Conservation (phyloP, 192 early-diverging fungal genomes). For the Coemansia sp. region DNA sequence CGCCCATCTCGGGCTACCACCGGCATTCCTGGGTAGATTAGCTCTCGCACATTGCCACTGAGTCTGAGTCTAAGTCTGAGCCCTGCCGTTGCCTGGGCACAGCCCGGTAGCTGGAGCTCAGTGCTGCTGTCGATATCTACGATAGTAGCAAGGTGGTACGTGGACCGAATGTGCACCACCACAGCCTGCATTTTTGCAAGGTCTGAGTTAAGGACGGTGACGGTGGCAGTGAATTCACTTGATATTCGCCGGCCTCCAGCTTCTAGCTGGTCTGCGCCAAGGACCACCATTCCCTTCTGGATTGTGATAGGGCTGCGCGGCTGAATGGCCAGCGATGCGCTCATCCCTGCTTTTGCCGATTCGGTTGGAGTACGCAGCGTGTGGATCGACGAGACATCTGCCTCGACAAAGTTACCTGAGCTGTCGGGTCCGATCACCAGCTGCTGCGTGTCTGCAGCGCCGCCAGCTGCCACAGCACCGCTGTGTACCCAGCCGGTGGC, state of each 20-base stretch:
- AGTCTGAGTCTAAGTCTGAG: slow-evolving; percentile 31
- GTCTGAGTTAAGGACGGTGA: slow-evolving; percentile 24
- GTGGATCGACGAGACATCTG: slow-evolving; percentile 76
- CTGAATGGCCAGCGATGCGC: slow-evolving; percentile 72
- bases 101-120: not conserved
- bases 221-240: slow-evolving; percentile 28
- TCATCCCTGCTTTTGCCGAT: slow-evolving; percentile 68
- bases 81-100: not conserved
- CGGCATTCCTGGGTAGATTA: slow-evolving; percentile 34
- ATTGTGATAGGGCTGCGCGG: slow-evolving; percentile 27
- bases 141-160: slow-evolving; percentile 38
- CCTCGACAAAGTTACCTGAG: slow-evolving; percentile 65
- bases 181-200: slow-evolving; percentile 21
- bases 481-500: slow-evolving; percentile 62
- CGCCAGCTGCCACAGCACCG: slow-evolving; percentile 42
- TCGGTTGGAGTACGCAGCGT: slow-evolving; percentile 75
- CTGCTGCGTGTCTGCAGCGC: slow-evolving; percentile 5
- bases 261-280: slow-evolving; percentile 30
- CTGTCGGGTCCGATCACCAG: slow-evolving; percentile 67
- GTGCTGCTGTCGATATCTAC: slow-evolving; percentile 18
- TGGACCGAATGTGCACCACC: slow-evolving; percentile 41
- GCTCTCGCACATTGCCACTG: slow-evolving; percentile 29
- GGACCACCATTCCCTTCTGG: slow-evolving; percentile 60
- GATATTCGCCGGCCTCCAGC: slow-evolving; percentile 15
- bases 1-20: slow-evolving; percentile 47